phyloP scores from a whole-genome alignment of 2,329 filamentous ascomycete genomes.

The Leptographium galeiforme region DNA sequence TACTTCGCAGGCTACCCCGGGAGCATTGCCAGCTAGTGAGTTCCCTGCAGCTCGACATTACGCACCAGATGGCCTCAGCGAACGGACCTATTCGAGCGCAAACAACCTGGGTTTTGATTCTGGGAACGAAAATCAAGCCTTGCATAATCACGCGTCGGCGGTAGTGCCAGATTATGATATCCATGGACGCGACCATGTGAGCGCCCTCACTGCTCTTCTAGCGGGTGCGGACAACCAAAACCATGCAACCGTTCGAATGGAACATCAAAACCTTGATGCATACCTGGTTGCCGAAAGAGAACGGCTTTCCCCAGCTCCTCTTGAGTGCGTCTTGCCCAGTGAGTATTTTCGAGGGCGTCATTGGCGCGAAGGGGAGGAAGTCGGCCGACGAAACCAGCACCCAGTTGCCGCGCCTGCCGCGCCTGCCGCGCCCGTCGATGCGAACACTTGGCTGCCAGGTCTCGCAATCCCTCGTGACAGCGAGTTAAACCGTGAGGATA shows the following conservation, averaged over 20 bases:
- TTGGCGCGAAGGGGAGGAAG: too few species aligned
- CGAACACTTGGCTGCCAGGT: too few species aligned
- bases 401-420: too few species aligned
- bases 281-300: not conserved
- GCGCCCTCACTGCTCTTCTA: not conserved
- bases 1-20: not conserved
- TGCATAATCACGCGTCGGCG: not conserved
- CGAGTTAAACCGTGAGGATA: too few species aligned
- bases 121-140: too few species aligned
- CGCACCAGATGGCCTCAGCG: not conserved
- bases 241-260: not conserved
- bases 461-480: too few species aligned
- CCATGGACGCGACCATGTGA: not conserved
- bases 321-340: too few species aligned
- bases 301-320: too few species aligned
- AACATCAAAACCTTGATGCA: not conserved
- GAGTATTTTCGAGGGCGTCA: too few species aligned
- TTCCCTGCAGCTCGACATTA: slow-evolving; percentile 3
- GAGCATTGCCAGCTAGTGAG: not conserved
- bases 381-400: too few species aligned
- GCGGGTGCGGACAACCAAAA: not conserved
- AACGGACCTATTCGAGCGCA: not conserved
- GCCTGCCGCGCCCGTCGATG: too few species aligned
- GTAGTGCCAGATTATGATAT: not conserved
- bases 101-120: too few species aligned